Evolutionary conservation across 2,329 filamentous ascomycete species (phyloP), one percentile per base, ranked within the genome.

Genomic region (Myriosclerotinia duriaeana): DNA sequence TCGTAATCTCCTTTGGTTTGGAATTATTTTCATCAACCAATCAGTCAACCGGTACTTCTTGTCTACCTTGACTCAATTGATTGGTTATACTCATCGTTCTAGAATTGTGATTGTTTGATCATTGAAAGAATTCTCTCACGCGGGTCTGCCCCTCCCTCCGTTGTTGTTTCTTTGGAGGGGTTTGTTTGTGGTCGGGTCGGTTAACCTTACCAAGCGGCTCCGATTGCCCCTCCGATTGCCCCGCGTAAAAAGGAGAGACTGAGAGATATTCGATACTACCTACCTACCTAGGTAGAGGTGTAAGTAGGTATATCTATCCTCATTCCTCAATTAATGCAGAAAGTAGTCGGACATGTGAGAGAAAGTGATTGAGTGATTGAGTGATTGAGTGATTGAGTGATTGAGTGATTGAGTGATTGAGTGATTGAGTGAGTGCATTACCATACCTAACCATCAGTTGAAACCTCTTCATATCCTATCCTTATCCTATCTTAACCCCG

Each of bases 231-330:
- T 42, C 53, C 55, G 26, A 34, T 7, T 15, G 14, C 48, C 42
- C 56, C 56, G 56, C 42, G 42, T 48, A 60, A 48, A 48, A 60
- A 60, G 38, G 54, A 38, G 54, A 56, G n/a, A 26, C 26, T 50
- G 11, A n/a, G 48, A 56, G 53, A 56, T 42, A n/a, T 42, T 42
- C 26, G 26, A 26, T 26, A 2, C 26, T 26, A 26, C 26, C 26
- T 26, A 26, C 26, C 26, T 26, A 26, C 26, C 3, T 26, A 3
- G 3, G 26, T 26, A 26, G 26, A 26, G 26, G 26, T 26, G 26
- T 26, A 5, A 17, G 17, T 26, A 5, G 26, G 17, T 26, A 14
- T 56, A 17, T 11, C 36, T 55, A 9, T 17, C 38, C 9, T 22
- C 36, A 2, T 17, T 50, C 11, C 11, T 50, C 15, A 30, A 30